Evolutionary conservation across 805 yeast genomes (phyloP).

Genomic region (Millerozyma acaciae): DNA sequence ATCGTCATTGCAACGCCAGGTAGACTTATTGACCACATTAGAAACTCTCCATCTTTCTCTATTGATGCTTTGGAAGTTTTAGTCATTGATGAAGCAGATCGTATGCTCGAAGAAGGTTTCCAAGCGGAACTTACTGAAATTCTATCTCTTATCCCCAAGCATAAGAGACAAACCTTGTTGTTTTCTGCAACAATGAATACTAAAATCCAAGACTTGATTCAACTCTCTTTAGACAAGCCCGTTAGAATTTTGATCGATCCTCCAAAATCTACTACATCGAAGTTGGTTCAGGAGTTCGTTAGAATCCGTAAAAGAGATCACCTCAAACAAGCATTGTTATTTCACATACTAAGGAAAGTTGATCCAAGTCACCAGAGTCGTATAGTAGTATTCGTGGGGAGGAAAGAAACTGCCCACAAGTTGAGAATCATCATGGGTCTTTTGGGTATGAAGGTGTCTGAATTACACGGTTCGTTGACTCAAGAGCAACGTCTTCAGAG

Average conservation of each 20-base stretch:
- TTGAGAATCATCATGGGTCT: slow-evolving; percentile 73
- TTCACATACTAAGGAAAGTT: slow-evolving; percentile 62
- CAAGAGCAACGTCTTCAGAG: slow-evolving; percentile 92
- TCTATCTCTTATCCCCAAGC: slow-evolving; percentile 72
- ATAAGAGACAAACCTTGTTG: slow-evolving; percentile 86
- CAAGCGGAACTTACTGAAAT: slow-evolving; percentile 92
- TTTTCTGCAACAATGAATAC: slow-evolving; percentile 99
- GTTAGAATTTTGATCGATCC: slow-evolving; percentile 95
- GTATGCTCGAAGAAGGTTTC: slow-evolving; percentile 99
- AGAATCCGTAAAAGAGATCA: slow-evolving; percentile 88
- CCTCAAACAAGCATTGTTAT: slow-evolving; percentile 78
- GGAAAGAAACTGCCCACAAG: slow-evolving; percentile 87
- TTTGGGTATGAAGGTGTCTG: slow-evolving; percentile 72
- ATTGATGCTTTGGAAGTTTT: slow-evolving; percentile 90
- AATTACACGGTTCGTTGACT: slow-evolving; percentile 76
- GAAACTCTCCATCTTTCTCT: slow-evolving; percentile 89
- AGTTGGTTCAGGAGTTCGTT: slow-evolving; percentile 88
- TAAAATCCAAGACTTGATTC: slow-evolving; percentile 80
- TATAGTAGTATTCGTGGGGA: slow-evolving; percentile 84
- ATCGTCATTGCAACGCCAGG: slow-evolving; percentile 98
- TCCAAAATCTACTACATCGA: slow-evolving; percentile 90
- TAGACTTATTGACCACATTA: slow-evolving; percentile 92
- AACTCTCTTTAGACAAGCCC: slow-evolving; percentile 83
- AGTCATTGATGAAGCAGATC: slow-evolving; percentile 96
- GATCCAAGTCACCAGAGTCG: slow-evolving; percentile 64